Evolutionary conservation across 371 early-diverging fungal species (phyloP).

Genomic region (Gilbertella persicaria): DNA sequence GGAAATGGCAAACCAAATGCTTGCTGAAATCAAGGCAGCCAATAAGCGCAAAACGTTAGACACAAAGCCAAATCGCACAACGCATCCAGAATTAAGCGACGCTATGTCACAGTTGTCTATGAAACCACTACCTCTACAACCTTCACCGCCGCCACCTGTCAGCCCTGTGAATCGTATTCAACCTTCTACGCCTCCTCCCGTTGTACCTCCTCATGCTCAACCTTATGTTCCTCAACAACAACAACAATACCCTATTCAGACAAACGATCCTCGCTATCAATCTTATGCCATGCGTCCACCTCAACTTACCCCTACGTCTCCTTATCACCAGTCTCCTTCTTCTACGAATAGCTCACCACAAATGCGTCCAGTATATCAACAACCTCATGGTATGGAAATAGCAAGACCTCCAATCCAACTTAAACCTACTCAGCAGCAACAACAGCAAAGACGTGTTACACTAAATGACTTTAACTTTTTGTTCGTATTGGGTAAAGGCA

Average conservation of each 20-base stretch:
- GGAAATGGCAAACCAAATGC: slow-evolving; percentile 81
- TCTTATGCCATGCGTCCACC: slow-evolving; percentile 16
- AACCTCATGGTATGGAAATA: slow-evolving; percentile 3
- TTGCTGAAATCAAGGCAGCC: slow-evolving; percentile 69
- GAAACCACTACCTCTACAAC: slow-evolving; percentile 22
- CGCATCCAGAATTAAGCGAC: slow-evolving; percentile 5
- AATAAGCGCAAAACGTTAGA: slow-evolving; percentile 50
- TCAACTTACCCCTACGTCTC: background rate
- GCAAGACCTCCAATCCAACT: slow-evolving; percentile 4
- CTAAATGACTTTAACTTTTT: slow-evolving; percentile 89
- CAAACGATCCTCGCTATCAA: slow-evolving; percentile 21
- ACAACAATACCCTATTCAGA: slow-evolving; percentile 24
- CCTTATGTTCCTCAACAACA: slow-evolving; percentile 16
- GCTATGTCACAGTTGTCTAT: slow-evolving; percentile 11
- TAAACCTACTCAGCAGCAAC: background rate
- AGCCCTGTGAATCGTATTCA: slow-evolving; percentile 2
- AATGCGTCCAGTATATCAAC: slow-evolving; percentile 1
- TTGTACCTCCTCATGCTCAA: slow-evolving; percentile 26
- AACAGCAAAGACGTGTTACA: slow-evolving; percentile 34
- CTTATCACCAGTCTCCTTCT: slow-evolving; percentile 1
- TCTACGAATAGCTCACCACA: background rate
- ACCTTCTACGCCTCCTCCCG: slow-evolving; percentile 13
- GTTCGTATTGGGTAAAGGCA: slow-evolving; percentile 96
- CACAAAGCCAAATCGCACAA: slow-evolving; percentile 19
- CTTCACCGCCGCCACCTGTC: background rate